phyloP scores from a whole-genome alignment of 1,284 basidiomycete genomes.

The Ceratobasidium sp. region DNA sequence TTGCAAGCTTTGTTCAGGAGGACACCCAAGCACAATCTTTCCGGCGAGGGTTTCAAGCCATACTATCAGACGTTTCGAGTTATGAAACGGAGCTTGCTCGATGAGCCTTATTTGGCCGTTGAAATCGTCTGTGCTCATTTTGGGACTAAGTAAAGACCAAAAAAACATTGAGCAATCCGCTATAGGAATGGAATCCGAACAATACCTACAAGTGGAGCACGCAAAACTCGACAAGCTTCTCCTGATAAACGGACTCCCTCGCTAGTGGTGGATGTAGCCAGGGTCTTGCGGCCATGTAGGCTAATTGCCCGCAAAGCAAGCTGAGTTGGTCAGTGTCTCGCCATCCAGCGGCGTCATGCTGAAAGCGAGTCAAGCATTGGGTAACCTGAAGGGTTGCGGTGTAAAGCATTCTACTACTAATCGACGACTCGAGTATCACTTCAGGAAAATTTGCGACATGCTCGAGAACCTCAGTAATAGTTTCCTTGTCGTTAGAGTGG shows the following conservation, averaged over 20 bases:
- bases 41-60: slow-evolving; percentile 7
- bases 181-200: background rate
- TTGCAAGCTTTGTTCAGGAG: background rate
- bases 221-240: background rate
- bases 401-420: background rate
- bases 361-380: slow-evolving; percentile 1
- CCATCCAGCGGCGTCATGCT: background rate
- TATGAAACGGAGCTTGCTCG: background rate
- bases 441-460: background rate
- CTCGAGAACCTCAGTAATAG: slow-evolving; percentile 13
- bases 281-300: background rate
- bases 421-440: background rate
- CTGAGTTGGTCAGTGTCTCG: background rate
- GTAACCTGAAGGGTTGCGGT: background rate
- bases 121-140: background rate
- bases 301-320: background rate
- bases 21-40: background rate
- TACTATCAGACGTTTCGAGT: background rate
- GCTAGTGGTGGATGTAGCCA: slow-evolving; percentile 1
- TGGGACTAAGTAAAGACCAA: background rate
- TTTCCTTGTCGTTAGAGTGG: slow-evolving; percentile 8
- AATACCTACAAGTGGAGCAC: no score
- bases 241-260: background rate
- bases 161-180: background rate
- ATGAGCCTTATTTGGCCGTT: background rate